phyloP scores from a whole-genome alignment of 2,329 filamentous ascomycete species.

The Dactylellina leptospora region DNA sequence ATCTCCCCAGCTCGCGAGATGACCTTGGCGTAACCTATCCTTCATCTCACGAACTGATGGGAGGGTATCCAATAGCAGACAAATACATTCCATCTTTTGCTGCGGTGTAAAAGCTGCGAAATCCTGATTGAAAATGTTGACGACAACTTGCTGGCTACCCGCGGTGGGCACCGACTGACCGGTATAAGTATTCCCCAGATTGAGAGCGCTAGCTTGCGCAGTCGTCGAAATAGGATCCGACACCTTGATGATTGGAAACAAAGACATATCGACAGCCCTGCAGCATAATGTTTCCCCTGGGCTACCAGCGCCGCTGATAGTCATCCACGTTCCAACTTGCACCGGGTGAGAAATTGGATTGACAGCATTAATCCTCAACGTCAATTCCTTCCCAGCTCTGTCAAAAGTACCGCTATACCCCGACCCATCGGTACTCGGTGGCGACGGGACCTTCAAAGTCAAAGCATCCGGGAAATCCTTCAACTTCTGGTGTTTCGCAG shows the following conservation, averaged over 20 bases:
- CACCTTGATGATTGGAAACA: constrained; percentile 45
- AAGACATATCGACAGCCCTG: constrained; percentile 44
- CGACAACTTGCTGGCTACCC: constrained; percentile 42
- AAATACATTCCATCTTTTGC: constrained; percentile 65
- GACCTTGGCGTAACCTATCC: constrained; percentile 61
- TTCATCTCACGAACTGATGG: constrained; percentile 72
- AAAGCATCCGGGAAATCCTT: constrained; percentile 69
- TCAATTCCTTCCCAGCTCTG: constrained; percentile 29
- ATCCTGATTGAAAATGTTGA: constrained; percentile 59
- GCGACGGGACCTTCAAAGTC: constrained; percentile 61
- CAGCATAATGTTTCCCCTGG: constrained; percentile 24
- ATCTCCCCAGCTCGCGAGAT: constrained; percentile 65
- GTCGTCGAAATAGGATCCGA: constrained; percentile 44
- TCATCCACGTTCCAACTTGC: constrained; percentile 49
- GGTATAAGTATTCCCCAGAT: constrained; percentile 31
- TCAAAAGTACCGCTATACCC: constrained; percentile 43
- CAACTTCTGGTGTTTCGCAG: constrained; percentile 63
- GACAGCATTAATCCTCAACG: constrained; percentile 42
- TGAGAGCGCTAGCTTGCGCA: constrained; percentile 37
- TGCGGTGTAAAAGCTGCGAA: constrained; percentile 62
- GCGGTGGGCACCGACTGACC: constrained; percentile 10
- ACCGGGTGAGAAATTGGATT: constrained; percentile 48
- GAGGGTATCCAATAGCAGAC: constrained; percentile 68
- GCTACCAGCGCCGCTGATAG: constrained; percentile 42
- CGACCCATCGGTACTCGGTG: constrained; percentile 5